Conservation (phyloP, 2,329 filamentous ascomycete species). For the Botrytis fabae region DNA sequence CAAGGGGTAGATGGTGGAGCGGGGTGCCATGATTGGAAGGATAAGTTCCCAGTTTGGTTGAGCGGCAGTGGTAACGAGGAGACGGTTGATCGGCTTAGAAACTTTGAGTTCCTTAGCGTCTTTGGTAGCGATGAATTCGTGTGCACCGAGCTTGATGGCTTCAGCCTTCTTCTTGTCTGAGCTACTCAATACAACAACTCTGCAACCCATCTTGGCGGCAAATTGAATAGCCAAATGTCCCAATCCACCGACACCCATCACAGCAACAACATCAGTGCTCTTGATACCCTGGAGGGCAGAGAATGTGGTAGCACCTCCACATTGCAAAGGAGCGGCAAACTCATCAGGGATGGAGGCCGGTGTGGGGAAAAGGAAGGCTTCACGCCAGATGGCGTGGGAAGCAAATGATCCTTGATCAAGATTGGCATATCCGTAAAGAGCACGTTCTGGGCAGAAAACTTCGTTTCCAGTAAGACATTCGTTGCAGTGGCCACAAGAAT, state of each 20-base stretch:
- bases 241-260: conserved; percentile 59
- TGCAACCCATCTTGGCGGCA: conserved; percentile 61
- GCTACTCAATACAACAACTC: conserved; percentile 57
- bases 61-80: conserved; percentile 32
- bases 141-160: conserved; percentile 57
- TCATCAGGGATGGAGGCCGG: conserved; percentile 42
- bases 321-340: conserved; percentile 48
- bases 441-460: conserved; percentile 44
- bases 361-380: conserved; percentile 44
- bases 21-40: conserved; percentile 32
- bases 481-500: conserved; percentile 46
- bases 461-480: conserved; percentile 46
- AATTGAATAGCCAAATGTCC: conserved; percentile 64
- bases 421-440: conserved; percentile 46
- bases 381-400: conserved; percentile 42
- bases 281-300: conserved; percentile 40
- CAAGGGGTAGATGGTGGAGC: conserved; percentile 63
- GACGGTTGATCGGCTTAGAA: conserved; percentile 28
- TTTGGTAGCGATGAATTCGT: conserved; percentile 60
- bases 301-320: conserved; percentile 46
- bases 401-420: conserved; percentile 50
- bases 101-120: conserved; percentile 41
- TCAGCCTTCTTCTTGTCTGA: conserved; percentile 63
- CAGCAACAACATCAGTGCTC: conserved; percentile 38
- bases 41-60: conserved; percentile 31